These are phyloP conservation scores for Coemansia sp. DNA, from an alignment of 192 early-diverging fungal genomes.

Conservation along the genomic window DNA sequence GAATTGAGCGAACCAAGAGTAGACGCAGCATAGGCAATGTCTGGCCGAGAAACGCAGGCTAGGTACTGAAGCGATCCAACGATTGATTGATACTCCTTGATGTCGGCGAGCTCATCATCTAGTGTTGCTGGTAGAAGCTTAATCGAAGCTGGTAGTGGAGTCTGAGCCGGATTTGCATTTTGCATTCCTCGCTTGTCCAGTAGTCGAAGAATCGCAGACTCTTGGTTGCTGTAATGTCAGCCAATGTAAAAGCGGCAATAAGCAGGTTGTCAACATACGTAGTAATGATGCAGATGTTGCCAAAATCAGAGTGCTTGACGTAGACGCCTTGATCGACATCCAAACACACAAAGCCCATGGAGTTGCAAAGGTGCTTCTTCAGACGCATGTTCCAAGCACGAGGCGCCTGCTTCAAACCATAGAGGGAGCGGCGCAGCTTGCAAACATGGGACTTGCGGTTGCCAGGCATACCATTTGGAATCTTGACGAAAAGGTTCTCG, in stretches of 20 bases:
- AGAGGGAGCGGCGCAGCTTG: background rate
- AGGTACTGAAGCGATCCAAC: slow-evolving; percentile 16
- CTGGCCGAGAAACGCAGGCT: background rate
- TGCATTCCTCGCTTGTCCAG: slow-evolving; percentile 3
- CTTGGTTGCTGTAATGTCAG: background rate
- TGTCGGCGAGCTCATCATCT: slow-evolving; percentile 8
- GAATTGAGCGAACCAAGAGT: slow-evolving; percentile 8
- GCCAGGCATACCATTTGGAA: slow-evolving; percentile 6
- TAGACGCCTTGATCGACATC: slow-evolving; percentile 8
- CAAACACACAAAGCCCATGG: background rate
- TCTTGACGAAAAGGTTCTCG: slow-evolving; percentile 4
- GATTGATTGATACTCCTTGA: slow-evolving; percentile 4
- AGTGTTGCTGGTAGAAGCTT: background rate
- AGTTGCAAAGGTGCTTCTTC: background rate
- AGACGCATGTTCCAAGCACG: slow-evolving; percentile 7
- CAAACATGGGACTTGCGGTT: background rate
- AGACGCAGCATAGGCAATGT: slow-evolving; percentile 20
- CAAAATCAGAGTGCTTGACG: background rate
- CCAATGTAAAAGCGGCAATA: background rate
- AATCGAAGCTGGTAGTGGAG: background rate
- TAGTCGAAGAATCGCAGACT: background rate
- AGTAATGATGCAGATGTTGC: background rate
- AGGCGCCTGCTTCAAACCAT: slow-evolving; percentile 15
- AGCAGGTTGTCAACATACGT: slow-evolving; percentile 9
- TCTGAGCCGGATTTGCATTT: background rate